Evolutionary conservation across 192 early-diverging fungal genomes (phyloP).

Genomic region (Coemansia sp.): DNA sequence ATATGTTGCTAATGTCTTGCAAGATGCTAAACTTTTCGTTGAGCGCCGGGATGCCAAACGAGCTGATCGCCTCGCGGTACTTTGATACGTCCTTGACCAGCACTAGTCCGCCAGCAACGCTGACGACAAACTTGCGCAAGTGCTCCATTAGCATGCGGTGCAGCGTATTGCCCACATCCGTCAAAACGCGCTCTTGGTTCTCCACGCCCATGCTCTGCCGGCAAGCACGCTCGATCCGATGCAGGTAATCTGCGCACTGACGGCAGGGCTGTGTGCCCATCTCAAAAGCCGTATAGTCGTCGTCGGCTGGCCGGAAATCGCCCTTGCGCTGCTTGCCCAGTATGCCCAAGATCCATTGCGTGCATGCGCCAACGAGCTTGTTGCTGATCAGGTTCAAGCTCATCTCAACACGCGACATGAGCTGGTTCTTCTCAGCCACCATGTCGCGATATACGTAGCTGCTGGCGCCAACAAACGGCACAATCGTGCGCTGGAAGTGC

Average conservation of each 20-base stretch:
- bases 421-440: slow-evolving; percentile 84
- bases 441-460: slow-evolving; percentile 78
- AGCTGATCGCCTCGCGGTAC: slow-evolving; percentile 85
- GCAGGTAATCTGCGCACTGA: slow-evolving; percentile 77
- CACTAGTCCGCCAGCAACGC: slow-evolving; percentile 84
- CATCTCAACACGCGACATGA: slow-evolving; percentile 80
- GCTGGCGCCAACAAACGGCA: slow-evolving; percentile 49
- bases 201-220: slow-evolving; percentile 68
- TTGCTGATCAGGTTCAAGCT: slow-evolving; percentile 76
- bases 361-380: slow-evolving; percentile 61
- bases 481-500: slow-evolving; percentile 46
- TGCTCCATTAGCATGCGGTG: slow-evolving; percentile 91
- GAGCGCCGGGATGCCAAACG: slow-evolving; percentile 74
- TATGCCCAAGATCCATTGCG: slow-evolving; percentile 69
- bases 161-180: slow-evolving; percentile 79
- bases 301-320: slow-evolving; percentile 94
- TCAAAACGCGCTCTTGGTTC: slow-evolving; percentile 77
- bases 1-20: slow-evolving; percentile 91
- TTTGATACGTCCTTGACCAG: slow-evolving; percentile 92
- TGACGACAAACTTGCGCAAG: slow-evolving; percentile 85
- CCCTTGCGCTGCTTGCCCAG: slow-evolving; percentile 80
- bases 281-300: slow-evolving; percentile 70
- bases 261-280: slow-evolving; percentile 82
- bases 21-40: slow-evolving; percentile 89
- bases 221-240: slow-evolving; percentile 63